Evolutionary conservation across 495 filamentous ascomycete species (phyloP), one percentile per base, ranked within the genome.

Genomic region (Penicillium coprophilum): DNA sequence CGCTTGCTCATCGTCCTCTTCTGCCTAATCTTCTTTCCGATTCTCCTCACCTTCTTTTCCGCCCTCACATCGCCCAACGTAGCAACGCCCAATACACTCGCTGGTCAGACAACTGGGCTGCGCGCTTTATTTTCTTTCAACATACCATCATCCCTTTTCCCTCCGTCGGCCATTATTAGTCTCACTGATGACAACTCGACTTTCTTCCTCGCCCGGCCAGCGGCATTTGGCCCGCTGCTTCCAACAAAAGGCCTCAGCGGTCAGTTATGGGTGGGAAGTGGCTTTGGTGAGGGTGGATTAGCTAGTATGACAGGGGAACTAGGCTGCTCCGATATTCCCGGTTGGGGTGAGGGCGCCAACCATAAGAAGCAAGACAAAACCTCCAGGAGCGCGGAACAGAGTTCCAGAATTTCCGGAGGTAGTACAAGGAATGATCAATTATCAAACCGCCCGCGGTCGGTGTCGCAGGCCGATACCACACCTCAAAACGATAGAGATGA

Each of bases 121-220:
- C 76, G 77, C 55, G 73, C 82, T 36, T 66, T 84, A 46, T 87
- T 85, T 69, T 83, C 82, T 56, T 86, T 87, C 71, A 83, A 83
- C 51, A 80, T 85, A 19, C 83, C 86, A 6, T 79, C 83, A 40
- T 89, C 90, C 8, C 84, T 98, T 8, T 98, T 98, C 68, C 92
- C 95, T 12, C 90, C 91, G 4, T 95, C 90, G 55, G 95, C 94
- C 28, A 87, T 95, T 56, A 96, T 98, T 67, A 96, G 90, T 61
- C 85, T 98, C 40, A 96, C 91, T 57, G 92, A 98, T 73, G 94
- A 98, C 70, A 97, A 97, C 67, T 96, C 90, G 39, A 98, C 94
- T 6, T 96, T 93, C 61, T 98, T 98, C 74, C 75, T 95, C 19
- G 91, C 94, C 44, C 81, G 94, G 36, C 95, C 94, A 55, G 94